Percentiles rank a stretch among this genome's conserved stretches.
These are phyloP conservation scores for Talaromyces thailandensis DNA, from an alignment of 495 filamentous ascomycete genomes.

Conservation along the genomic window DNA sequence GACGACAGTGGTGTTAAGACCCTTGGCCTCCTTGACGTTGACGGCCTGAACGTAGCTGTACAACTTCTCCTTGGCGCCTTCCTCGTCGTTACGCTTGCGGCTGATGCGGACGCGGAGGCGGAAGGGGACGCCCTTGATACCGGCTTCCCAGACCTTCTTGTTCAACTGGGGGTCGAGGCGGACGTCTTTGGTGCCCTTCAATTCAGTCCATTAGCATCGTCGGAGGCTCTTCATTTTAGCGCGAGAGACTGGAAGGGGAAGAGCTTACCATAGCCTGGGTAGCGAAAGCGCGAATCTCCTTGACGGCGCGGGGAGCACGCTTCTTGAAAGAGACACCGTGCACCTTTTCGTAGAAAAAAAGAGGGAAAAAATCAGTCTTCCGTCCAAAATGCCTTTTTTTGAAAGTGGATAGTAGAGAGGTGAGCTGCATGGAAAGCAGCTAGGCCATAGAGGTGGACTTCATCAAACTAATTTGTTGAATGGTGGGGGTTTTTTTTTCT, in stretches of 20 bases:
- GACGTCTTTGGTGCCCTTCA: constrained; percentile 91
- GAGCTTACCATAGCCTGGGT: constrained; percentile 84
- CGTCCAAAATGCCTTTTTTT: constrained; percentile 52
- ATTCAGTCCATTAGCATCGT: not conserved
- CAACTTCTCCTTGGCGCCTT: constrained; percentile 95
- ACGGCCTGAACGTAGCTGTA: constrained; percentile 99
- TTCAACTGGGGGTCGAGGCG: constrained; percentile 96
- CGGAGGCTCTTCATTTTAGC: not conserved
- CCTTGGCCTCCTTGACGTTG: constrained; percentile 98
- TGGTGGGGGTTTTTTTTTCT: constrained; percentile 12
- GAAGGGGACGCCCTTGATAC: constrained; percentile 97
- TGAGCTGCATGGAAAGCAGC: constrained; percentile 4
- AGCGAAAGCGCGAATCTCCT: constrained; percentile 95
- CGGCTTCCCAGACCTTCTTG: constrained; percentile 99
- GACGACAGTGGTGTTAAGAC: constrained; percentile 78
- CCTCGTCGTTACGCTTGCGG: constrained; percentile 99
- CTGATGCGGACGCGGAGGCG: constrained; percentile 95
- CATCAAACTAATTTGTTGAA: constrained; percentile 55
- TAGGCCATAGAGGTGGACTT: constrained; percentile 54
- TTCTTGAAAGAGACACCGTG: constrained; percentile 99
- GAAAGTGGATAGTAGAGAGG: constrained; percentile 10
- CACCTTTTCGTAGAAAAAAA: constrained; percentile 47
- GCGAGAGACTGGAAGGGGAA: not conserved
- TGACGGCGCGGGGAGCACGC: constrained; percentile 94
- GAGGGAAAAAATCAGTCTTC: constrained; percentile 45